Conservation (phyloP, 176 grass and related monocot genomes). For the Bolboschoenus planiculmis region DNA sequence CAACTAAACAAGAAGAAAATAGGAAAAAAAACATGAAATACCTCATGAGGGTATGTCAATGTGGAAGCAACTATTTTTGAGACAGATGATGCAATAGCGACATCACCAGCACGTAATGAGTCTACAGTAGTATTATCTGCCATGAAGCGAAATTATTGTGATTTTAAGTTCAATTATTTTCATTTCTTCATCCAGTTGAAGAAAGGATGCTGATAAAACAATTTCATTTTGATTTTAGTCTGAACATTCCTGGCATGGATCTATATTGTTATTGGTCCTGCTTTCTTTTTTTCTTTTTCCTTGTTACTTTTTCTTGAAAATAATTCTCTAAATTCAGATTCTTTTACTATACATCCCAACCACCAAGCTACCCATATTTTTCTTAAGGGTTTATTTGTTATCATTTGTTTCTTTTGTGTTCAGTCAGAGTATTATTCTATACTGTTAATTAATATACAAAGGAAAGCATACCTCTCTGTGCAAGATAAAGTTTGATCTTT, state of each 20-base stretch:
- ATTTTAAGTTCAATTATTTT: neutral
- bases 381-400: neutral
- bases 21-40: neutral
- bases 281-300: neutral
- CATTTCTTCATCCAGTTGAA: neutral
- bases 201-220: neutral
- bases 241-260: neutral
- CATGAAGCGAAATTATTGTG: constrained; percentile 25
- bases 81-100: constrained; percentile 90
- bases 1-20: neutral
- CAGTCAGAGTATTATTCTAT: neutral
- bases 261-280: neutral
- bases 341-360: neutral
- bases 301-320: neutral
- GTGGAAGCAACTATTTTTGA: constrained; percentile 89
- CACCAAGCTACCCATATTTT: neutral
- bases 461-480: constrained; percentile 55
- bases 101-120: constrained; percentile 71
- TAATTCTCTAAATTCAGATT: neutral
- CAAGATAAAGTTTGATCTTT: constrained; percentile 86
- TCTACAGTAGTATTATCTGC: constrained; percentile 88
- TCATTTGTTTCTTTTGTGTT: neutral
- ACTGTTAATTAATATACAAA: neutral
- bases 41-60: constrained; percentile 96
- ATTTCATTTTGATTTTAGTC: neutral